Evolutionary conservation across 202 grass and related monocot species (phyloP).

Genomic region (Carex arenaria): DNA sequence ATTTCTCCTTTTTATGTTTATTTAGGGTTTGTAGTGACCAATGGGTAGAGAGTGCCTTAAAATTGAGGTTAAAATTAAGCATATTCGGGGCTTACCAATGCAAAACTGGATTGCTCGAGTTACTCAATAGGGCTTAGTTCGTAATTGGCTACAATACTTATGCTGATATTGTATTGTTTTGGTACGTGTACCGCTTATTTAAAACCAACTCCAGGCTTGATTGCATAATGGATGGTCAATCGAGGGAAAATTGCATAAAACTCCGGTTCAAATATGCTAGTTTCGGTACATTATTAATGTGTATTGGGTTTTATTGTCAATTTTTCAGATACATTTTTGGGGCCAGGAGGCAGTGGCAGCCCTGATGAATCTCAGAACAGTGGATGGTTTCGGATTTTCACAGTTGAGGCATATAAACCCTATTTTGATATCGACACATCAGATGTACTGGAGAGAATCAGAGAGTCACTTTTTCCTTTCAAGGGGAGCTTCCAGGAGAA

Average conservation of each 20-base stretch:
- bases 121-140: not conserved
- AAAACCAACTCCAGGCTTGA: not conserved
- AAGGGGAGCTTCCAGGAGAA: constrained; percentile 85
- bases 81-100: not conserved
- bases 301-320: not conserved
- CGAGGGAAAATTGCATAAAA: not conserved
- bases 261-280: not conserved
- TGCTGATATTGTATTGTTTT: not conserved
- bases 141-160: not conserved
- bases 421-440: constrained; percentile 91
- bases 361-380: constrained; percentile 55
- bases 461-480: constrained; percentile 91
- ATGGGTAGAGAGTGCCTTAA: not conserved
- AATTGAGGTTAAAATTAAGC: not conserved
- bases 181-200: not conserved
- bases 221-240: not conserved
- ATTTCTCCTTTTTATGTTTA: not conserved
- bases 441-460: constrained; percentile 88
- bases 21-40: not conserved
- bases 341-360: constrained; percentile 29
- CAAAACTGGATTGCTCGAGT: not conserved
- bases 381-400: constrained; percentile 86
- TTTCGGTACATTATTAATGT: not conserved
- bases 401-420: constrained; percentile 75
- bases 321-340: constrained; percentile 72